Base-by-base conservation (phyloP, 257 asterid genomes). In the Plantago major region DNA sequence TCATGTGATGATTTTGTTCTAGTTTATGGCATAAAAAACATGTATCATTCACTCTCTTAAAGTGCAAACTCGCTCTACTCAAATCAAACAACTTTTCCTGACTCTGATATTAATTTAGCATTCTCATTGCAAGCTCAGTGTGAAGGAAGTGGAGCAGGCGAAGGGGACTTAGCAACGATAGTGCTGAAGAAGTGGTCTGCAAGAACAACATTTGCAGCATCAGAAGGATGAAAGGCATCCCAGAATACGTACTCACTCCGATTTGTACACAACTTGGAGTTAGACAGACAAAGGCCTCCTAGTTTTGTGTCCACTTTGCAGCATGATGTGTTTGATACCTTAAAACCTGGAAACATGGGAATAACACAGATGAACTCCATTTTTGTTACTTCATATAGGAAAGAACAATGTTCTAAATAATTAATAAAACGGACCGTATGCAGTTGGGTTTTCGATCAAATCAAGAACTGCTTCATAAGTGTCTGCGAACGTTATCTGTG, bases 171-270 rank as follows among this genome's bases (percentile, higher is more conserved):
- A 0, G 73, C 57, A 42, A 78, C 73, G 7, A 84, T 15, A 7
- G 73, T 30, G 22, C 51, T 49, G 49, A 81, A 88, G 71, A 86
- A 69, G 43, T 52, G 68, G 11, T 77, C 66, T 3, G 95, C 96
- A n/a, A 89, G 87, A 37, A 86, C 85, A 11, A 13, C 71, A 71
- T 89, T 89, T 12, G 96, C 96, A 19, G 96, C 96, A 62, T 89
- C 96, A 0, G 95, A 79, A 0, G 96, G 96, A 60, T 88, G 96
- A 60, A 85, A 88, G 14, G 96, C 91, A 58, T 88, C 94, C 91
- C 94, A 88, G 53, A 88, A 88, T 8, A 85, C 96, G 6, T 83
- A 85, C 2, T 88, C 96, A 8, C 53, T 67, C 0, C 88, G 67
- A 38, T 85, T 80, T 0, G 49, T 55, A 56, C 95, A 85, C 10